Percentiles rank a stretch among this genome's conserved stretches.
These are phyloP conservation scores for Cryptococcus neoformans DNA, from an alignment of 1,284 basidiomycete genomes.

Conservation along the genomic window DNA sequence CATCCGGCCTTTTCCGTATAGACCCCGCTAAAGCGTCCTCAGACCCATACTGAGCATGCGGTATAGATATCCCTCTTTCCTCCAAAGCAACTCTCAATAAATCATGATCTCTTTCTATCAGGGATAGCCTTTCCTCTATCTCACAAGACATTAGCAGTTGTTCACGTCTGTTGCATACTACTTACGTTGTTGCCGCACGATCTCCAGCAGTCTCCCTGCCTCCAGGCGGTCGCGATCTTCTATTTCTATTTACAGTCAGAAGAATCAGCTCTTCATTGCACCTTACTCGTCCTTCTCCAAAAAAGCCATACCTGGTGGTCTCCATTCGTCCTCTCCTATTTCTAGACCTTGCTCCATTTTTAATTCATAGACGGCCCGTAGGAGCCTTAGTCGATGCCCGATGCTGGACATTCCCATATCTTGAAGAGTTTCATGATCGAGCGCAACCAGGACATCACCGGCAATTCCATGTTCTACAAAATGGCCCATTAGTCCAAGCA, in stretches of 20 bases:
- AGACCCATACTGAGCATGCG: conserved; percentile 14
- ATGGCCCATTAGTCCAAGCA: not conserved
- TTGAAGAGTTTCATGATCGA: conserved; percentile 77
- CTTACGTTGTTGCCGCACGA: conserved; percentile 73
- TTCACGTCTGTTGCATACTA: not conserved
- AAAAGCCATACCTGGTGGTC: conserved; percentile 72
- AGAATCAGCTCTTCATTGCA: not conserved
- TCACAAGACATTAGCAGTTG: not conserved
- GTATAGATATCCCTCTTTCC: conserved; percentile 28
- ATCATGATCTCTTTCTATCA: conserved; percentile 33
- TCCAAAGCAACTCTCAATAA: conserved; percentile 25
- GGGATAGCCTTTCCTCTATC: conserved; percentile 34
- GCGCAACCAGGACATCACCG: conserved; percentile 77
- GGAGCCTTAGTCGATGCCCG: conserved; percentile 80
- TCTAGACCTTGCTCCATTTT: conserved; percentile 81
- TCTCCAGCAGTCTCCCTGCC: conserved; percentile 63
- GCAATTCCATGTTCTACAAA: conserved; percentile 78
- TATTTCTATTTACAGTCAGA: conserved; percentile 10
- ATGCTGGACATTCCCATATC: conserved; percentile 78
- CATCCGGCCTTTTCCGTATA: not conserved
- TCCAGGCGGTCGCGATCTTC: conserved; percentile 34
- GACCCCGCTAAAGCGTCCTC: conserved; percentile 16
- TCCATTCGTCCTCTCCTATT: conserved; percentile 79
- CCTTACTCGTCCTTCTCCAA: not conserved
- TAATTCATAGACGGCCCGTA: conserved; percentile 82